Evolutionary conservation across 1,284 basidiomycete species (phyloP).

Genomic region (Hemileia vastatrix): DNA sequence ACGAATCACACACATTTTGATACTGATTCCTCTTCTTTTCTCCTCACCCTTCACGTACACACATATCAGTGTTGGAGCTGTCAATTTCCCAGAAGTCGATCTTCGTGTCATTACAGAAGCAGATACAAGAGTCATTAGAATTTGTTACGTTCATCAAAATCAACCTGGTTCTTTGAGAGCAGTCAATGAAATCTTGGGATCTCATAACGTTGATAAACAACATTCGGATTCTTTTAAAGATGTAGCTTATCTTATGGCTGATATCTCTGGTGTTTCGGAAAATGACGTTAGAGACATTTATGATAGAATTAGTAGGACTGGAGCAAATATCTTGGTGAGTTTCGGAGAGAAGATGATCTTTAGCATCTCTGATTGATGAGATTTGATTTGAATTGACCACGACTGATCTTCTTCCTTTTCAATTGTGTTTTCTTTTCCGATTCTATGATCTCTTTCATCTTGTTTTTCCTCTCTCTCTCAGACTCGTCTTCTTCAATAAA

Average conservation of each 20-base stretch:
- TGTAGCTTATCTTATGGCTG: conserved; percentile 40
- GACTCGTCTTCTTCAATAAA: no score
- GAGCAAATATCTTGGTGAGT: conserved; percentile 35
- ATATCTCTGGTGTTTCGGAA: conserved; percentile 36
- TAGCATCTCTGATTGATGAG: no score
- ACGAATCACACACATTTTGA: no score
- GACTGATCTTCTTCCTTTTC: no score
- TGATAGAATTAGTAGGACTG: conserved; percentile 36
- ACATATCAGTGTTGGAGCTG: conserved; percentile 28
- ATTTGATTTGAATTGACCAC: no score
- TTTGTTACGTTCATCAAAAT: conserved; percentile 45
- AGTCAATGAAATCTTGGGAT: conserved; percentile 41
- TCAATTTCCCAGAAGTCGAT: conserved; percentile 45
- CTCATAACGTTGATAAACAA: conserved; percentile 44
- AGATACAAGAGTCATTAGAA: no score
- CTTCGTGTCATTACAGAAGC: conserved; percentile 41
- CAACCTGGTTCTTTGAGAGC: conserved; percentile 42
- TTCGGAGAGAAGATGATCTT: no score
- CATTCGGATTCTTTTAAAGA: conserved; percentile 39
- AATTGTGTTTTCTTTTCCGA: no score
- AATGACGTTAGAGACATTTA: conserved; percentile 39
- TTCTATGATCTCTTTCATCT: no score
- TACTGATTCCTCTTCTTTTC: neutral
- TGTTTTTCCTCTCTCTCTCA: no score
- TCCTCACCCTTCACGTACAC: neutral